Percentiles rank a stretch among this genome's conserved stretches.
Evolutionary conservation across 192 early-diverging fungal genomes (phyloP).

Genomic region (Backusella sp.): DNA sequence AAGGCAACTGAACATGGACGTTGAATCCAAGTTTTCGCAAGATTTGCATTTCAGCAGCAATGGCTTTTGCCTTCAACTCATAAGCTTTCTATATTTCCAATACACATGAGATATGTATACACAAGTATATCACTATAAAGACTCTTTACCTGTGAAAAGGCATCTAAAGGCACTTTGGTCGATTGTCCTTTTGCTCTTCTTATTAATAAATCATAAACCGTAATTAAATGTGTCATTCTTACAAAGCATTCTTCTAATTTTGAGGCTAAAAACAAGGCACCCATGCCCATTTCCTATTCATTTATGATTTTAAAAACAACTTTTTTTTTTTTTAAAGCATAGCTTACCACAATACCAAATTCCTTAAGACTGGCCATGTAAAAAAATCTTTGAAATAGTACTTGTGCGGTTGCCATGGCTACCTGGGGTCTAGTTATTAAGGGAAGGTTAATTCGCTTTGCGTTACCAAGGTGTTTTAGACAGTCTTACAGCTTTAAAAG

Average conservation of each 20-base stretch:
- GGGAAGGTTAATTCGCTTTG: not conserved
- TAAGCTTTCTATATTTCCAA: conserved; percentile 54
- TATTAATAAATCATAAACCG: conserved; percentile 73
- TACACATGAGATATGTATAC: not conserved
- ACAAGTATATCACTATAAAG: not conserved
- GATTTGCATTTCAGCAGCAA: conserved; percentile 86
- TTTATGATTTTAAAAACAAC: not conserved
- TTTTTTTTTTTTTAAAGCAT: too few relatives aligned
- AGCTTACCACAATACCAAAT: conserved; percentile 63
- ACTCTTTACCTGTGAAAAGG: conserved; percentile 49
- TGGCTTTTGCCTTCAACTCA: conserved; percentile 77
- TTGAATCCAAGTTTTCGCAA: conserved; percentile 89
- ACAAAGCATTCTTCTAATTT: conserved; percentile 84
- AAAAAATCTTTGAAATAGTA: conserved; percentile 93
- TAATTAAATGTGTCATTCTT: conserved; percentile 78
- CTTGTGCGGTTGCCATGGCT: conserved; percentile 94
- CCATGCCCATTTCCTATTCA: conserved; percentile 66
- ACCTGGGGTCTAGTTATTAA: conserved; percentile 75
- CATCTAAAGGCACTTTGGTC: conserved; percentile 50
- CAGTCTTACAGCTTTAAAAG: conserved; percentile 66
- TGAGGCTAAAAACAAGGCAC: conserved; percentile 70
- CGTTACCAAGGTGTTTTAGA: not conserved
- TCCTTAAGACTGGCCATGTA: conserved; percentile 72
- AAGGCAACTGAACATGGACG: conserved; percentile 95
- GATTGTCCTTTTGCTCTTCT: conserved; percentile 52